phyloP scores from a whole-genome alignment of 2,329 filamentous ascomycete genomes.

The Claviceps quebecensis region DNA sequence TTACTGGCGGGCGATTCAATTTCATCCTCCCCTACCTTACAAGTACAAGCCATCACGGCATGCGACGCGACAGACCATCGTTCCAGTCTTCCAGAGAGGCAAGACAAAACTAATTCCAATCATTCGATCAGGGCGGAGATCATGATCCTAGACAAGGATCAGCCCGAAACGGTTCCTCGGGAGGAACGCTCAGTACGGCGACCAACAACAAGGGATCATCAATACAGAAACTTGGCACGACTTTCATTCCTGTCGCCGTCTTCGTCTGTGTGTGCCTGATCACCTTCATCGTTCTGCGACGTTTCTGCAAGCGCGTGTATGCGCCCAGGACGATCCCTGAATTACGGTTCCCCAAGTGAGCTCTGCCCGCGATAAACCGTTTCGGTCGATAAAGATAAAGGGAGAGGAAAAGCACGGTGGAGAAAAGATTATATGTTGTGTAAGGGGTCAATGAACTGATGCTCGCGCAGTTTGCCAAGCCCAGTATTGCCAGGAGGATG shows the following conservation, averaged over 20 bases:
- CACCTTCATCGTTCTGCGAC: slow-evolving; percentile 35
- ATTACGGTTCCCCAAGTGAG: slow-evolving; percentile 29
- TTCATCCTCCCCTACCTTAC: too few relatives aligned
- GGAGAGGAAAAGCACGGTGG: too few relatives aligned
- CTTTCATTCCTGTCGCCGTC: slow-evolving; percentile 38
- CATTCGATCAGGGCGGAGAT: slow-evolving; percentile 1
- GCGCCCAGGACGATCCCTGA: slow-evolving; percentile 36
- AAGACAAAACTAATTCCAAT: neutral
- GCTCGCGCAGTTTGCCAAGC: slow-evolving; percentile 36
- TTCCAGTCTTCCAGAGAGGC: too few relatives aligned
- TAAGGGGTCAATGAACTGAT: neutral
- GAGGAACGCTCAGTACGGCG: slow-evolving; percentile 21
- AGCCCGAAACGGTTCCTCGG: slow-evolving; percentile 18
- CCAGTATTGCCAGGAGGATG: slow-evolving; percentile 45
- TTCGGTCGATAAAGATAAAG: neutral
- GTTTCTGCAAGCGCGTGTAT: slow-evolving; percentile 38
- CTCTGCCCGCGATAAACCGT: neutral
- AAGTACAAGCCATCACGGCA: neutral
- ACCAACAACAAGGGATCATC: slow-evolving; percentile 21
- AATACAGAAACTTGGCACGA: slow-evolving; percentile 27
- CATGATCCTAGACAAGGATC: slow-evolving; percentile 22
- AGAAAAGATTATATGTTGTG: neutral
- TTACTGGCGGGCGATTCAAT: too few relatives aligned
- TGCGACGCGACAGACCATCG: neutral
- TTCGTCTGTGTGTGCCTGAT: slow-evolving; percentile 35